phyloP scores from a whole-genome alignment of 495 filamentous ascomycete species.

The Arthonia radiata region DNA sequence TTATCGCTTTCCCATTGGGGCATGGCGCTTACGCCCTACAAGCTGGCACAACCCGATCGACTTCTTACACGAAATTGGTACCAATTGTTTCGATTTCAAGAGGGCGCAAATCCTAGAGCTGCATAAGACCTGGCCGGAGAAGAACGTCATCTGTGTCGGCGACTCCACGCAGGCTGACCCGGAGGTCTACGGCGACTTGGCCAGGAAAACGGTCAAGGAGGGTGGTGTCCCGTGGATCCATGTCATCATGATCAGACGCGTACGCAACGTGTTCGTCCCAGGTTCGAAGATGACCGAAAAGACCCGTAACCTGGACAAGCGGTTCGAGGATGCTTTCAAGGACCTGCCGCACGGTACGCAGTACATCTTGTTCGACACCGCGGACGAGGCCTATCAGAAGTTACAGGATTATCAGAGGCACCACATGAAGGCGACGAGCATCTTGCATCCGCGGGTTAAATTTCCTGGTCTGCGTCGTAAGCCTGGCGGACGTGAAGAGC shows the following conservation, averaged over 20 bases:
- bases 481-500: no score
- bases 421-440: no score
- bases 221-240: constrained; percentile 55
- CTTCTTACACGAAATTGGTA: constrained; percentile 56
- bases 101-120: constrained; percentile 56
- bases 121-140: constrained; percentile 43
- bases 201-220: no score
- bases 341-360: constrained; percentile 45
- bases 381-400: no score
- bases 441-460: no score
- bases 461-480: no score
- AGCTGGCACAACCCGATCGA: constrained; percentile 68
- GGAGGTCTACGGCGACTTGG: constrained; percentile 65
- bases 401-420: no score
- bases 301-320: constrained; percentile 41
- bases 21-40: constrained; percentile 60
- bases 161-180: constrained; percentile 85
- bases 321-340: constrained; percentile 70
- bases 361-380: no score
- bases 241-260: constrained; percentile 61
- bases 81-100: constrained; percentile 72
- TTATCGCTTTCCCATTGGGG: constrained; percentile 45
- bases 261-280: constrained; percentile 61
- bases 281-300: constrained; percentile 36
- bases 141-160: constrained; percentile 63